These are phyloP conservation scores for Pseudonectria buxi DNA, from an alignment of 2,329 filamentous ascomycete species.

Conservation along the genomic window DNA sequence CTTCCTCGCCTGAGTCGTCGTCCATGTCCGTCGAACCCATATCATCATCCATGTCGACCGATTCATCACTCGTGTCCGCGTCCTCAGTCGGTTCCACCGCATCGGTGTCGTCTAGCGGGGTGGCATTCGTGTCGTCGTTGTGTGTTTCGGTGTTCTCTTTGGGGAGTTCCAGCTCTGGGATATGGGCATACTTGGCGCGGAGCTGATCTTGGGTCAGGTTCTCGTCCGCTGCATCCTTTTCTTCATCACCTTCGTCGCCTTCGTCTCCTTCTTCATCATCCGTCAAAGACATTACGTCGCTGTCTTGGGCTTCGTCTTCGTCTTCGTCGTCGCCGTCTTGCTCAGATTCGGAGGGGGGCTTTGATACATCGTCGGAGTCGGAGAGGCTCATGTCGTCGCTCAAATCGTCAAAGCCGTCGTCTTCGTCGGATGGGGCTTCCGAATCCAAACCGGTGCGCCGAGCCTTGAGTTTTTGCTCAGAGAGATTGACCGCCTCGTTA, in stretches of 20 bases:
- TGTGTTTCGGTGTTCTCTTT: conserved; percentile 20
- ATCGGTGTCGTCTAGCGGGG: conserved; percentile 15
- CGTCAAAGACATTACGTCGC: conserved; percentile 53
- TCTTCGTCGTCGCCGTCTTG: conserved; percentile 30
- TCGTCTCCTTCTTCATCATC: conserved; percentile 59
- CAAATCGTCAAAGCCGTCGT: conserved; percentile 38
- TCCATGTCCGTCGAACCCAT: conserved; percentile 51
- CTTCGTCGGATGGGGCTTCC: conserved; percentile 40
- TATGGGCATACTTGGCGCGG: conserved; percentile 59
- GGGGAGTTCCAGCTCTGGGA: conserved; percentile 42
- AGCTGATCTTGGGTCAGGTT: conserved; percentile 63
- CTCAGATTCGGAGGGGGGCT: conserved; percentile 25
- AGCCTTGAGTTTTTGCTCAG: conserved; percentile 61
- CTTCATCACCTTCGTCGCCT: conserved; percentile 53
- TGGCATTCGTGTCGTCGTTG: conserved; percentile 10
- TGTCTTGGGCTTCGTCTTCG: conserved; percentile 36
- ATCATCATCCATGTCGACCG: conserved; percentile 63
- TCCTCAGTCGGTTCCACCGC: conserved; percentile 15
- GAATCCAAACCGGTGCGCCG: conserved; percentile 49
- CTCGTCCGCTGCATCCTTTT: conserved; percentile 50
- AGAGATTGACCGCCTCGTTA: conserved; percentile 66
- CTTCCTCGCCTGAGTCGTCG: conserved; percentile 36
- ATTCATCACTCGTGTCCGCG: conserved; percentile 54
- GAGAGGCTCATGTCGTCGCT: conserved; percentile 39
- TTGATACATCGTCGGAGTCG: conserved; percentile 27